These are phyloP conservation scores for Nemophila menziesii DNA, from an alignment of 257 asterid genomes.

Conservation along the genomic window DNA sequence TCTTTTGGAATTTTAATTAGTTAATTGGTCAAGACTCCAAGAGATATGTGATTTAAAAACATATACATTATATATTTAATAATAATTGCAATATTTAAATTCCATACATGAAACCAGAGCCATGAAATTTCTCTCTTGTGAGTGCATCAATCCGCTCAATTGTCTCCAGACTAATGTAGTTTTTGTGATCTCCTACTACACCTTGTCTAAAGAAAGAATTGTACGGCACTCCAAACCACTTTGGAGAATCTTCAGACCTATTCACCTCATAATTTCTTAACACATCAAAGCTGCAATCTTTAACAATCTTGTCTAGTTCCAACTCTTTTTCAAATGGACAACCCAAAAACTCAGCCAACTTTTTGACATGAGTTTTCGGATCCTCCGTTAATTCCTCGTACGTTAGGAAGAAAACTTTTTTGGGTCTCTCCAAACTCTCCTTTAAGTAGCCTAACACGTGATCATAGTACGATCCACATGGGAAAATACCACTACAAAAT, in stretches of 20 bases:
- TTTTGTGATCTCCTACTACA: slow-evolving; percentile 24
- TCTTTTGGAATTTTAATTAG: no score
- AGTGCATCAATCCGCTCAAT: slow-evolving; percentile 21
- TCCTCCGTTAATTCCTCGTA: slow-evolving; percentile 33
- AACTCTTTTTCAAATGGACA: slow-evolving; percentile 24
- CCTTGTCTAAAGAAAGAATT: slow-evolving; percentile 31
- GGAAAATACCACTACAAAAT: slow-evolving; percentile 33
- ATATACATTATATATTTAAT: no score
- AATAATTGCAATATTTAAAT: slow-evolving; percentile 1
- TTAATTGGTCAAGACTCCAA: no score
- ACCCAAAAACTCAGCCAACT: slow-evolving; percentile 33
- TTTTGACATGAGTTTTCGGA: slow-evolving; percentile 9
- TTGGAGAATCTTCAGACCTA: slow-evolving; percentile 20
- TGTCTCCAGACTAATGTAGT: slow-evolving; percentile 12
- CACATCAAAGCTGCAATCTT: slow-evolving; percentile 32
- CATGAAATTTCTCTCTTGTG: slow-evolving; percentile 21
- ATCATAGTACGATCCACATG: slow-evolving; percentile 39
- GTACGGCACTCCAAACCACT: slow-evolving; percentile 20
- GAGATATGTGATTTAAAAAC: no score
- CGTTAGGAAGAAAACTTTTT: slow-evolving; percentile 28
- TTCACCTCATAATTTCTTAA: slow-evolving; percentile 29
- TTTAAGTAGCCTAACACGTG: slow-evolving; percentile 32
- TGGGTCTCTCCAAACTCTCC: slow-evolving; percentile 20
- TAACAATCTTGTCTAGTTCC: slow-evolving; percentile 26
- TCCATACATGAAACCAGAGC: slow-evolving; percentile 23